phyloP scores from a whole-genome alignment of 306 rosid genomes.

The Prosopis cineraria region DNA sequence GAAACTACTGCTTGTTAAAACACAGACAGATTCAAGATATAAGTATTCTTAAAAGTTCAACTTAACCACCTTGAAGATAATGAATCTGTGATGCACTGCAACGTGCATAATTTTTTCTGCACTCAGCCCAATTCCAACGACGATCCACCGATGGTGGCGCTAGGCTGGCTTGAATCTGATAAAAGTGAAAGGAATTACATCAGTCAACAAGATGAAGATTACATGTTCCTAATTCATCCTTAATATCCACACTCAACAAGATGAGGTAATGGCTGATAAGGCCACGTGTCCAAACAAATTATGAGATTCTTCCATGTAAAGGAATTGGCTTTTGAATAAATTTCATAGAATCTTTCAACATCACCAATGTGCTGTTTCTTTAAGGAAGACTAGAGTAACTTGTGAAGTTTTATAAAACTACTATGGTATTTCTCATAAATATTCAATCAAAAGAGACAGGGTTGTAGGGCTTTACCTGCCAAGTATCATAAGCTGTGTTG shows the following conservation, averaged over 20 bases:
- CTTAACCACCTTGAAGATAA: conserved; percentile 43
- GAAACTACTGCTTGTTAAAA: conserved; percentile 19
- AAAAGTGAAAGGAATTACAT: conserved; percentile 8
- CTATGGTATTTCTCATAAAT: background rate
- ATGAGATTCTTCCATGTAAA: no score
- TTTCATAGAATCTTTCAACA: no score
- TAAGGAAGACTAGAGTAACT: background rate
- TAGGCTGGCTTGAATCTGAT: conserved; percentile 51
- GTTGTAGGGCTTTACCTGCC: conserved; percentile 67
- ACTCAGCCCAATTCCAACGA: conserved; percentile 48
- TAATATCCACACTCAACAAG: no score
- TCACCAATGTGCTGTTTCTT: background rate
- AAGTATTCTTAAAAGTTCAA: conserved; percentile 5
- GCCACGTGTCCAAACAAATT: no score
- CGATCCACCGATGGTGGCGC: conserved; percentile 56
- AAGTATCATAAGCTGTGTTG: conserved; percentile 86
- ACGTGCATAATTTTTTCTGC: conserved; percentile 48
- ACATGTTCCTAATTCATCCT: no score
- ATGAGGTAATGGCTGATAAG: no score
- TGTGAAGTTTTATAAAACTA: background rate
- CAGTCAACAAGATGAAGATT: no score
- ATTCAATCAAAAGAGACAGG: conserved; percentile 21
- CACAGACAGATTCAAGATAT: background rate
- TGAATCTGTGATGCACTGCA: conserved; percentile 49
- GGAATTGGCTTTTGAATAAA: no score